phyloP scores from a whole-genome alignment of 73 alveolate species.

The Stentor roeselii region DNA sequence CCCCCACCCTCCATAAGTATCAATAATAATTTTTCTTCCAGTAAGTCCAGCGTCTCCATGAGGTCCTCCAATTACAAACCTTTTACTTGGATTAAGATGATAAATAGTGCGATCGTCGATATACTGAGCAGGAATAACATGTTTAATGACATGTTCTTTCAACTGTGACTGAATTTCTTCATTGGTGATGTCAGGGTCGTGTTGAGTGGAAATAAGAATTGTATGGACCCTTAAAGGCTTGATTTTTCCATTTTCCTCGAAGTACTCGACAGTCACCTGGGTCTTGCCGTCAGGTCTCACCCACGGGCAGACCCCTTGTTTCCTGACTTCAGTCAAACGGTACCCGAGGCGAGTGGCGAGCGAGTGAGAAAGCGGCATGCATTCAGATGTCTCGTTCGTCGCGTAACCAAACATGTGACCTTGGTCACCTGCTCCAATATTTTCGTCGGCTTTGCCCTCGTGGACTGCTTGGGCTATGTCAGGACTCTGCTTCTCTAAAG shows the following conservation, averaged over 20 bases:
- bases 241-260: slow-evolving; percentile 69
- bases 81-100: slow-evolving; percentile 91
- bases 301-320: slow-evolving; percentile 84
- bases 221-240: slow-evolving; percentile 91
- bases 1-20: slow-evolving; percentile 98
- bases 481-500: slow-evolving; percentile 82
- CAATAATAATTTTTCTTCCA: slow-evolving; percentile 96
- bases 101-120: slow-evolving; percentile 73
- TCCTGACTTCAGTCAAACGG: slow-evolving; percentile 88
- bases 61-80: slow-evolving; percentile 97
- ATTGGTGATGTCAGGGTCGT: slow-evolving; percentile 75
- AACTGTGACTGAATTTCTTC: slow-evolving; percentile 71
- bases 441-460: slow-evolving; percentile 86
- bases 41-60: slow-evolving; percentile 99
- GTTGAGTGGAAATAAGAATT: slow-evolving; percentile 94
- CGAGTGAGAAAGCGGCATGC: slow-evolving; percentile 95
- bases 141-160: slow-evolving; percentile 78
- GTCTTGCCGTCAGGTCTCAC: slow-evolving; percentile 99
- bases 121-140: slow-evolving; percentile 80
- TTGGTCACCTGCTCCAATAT: slow-evolving; percentile 99
- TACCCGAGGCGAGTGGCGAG: slow-evolving; percentile 82
- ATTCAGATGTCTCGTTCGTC: slow-evolving; percentile 90
- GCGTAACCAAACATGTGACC: slow-evolving; percentile 99
- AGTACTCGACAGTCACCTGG: slow-evolving; percentile 95
- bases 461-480: slow-evolving; percentile 95